Evolutionary conservation across 129 eudicot species (phyloP), one percentile per base, ranked within the genome.

Genomic region (Oenanthe sinensis): DNA sequence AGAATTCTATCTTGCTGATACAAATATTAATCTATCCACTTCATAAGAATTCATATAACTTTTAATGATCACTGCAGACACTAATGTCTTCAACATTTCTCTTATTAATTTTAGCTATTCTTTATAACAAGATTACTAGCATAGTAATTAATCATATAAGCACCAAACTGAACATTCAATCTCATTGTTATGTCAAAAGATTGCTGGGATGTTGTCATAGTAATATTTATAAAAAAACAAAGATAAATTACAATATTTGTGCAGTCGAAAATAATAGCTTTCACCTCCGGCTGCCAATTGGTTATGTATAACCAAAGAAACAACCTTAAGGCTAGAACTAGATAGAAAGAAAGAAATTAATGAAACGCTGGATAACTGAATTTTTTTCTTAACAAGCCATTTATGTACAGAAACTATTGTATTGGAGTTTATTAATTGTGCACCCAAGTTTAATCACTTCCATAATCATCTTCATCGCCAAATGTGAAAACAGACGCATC

Each of bases 401-500:
- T 9, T 60, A n/a, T 60, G 68, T 60, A 60, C 68, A 24, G 68
- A 6, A 8, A 60, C 68, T 60, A n/a, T 24, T 60, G 68, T 2
- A 10, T 24, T 60, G 15, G 9, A 60, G 36, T 9, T 60, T 60
- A 60, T 24, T 60, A 12, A 30, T 14, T 28, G 71, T 15, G 13
- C 72, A 67, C 43, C 42, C 15, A 4, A 62, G 45, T 49, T 74
- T 77, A 91, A n/a, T 95, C 98, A 82, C 97, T 94, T 82, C 89
- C 97, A 74, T 91, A 86, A 73, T 91, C 97, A 71, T 91, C 98
- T 26, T 95, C 98, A 50, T 94, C 98, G 50, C 97, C 99, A 84
- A 96, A 96, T 17, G 95, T 83, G 70, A 96, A 96, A 12, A 96
- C 95, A 17, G 99, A 96, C 24, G 99, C 96, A 90, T 96, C 99